Evolutionary conservation across 441 rosid species (phyloP), one percentile per base, ranked within the genome.

Genomic region (Arabidopsis lyrata): DNA sequence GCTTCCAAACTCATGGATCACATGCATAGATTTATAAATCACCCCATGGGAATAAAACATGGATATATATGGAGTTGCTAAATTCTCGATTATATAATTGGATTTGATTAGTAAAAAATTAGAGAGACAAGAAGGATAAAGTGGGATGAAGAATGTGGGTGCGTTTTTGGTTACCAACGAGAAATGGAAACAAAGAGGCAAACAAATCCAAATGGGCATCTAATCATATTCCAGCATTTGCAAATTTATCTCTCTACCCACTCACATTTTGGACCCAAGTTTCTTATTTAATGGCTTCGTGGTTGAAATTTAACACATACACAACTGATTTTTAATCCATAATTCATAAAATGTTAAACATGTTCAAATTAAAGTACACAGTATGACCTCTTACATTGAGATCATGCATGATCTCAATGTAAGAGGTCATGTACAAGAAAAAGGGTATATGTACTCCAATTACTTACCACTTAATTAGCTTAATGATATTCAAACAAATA

Each of bases 201-300:
- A 67, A 75, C 65, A 75, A 68, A 62, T 75, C 45, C 10, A 68
- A 62, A 68, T 75, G 78, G 74, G 70, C 74, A 68, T 68, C 69
- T 75, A 53, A 60, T 53, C 74, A 75, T 42, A 68, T 61, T 68
- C 74, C 78, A 75, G 73, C 63, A 74, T 74, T 65, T 57, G 7
- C 48, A 35, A 45, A 56, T 47, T 50, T 3, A 49, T 66, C 66
- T 73, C 66, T 73, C 44, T 59, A 31, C 32, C 73, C 78, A 75
- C 73, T 60, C 73, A 54, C 41, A 32, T 60, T 47, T 49, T 48
- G 31, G 52, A 57, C 72, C 53, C 39, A 73, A 65, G 16, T 29
- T 66, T 56, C 4, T n/a, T 48, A 13, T 22, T 60, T 52, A 42
- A 24, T 42, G 73, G 7, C 49, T 52, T 75, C 34, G 15, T 67